Conservation (phyloP, 768 basidiomycete species). For the Mycena kentingensis region DNA sequence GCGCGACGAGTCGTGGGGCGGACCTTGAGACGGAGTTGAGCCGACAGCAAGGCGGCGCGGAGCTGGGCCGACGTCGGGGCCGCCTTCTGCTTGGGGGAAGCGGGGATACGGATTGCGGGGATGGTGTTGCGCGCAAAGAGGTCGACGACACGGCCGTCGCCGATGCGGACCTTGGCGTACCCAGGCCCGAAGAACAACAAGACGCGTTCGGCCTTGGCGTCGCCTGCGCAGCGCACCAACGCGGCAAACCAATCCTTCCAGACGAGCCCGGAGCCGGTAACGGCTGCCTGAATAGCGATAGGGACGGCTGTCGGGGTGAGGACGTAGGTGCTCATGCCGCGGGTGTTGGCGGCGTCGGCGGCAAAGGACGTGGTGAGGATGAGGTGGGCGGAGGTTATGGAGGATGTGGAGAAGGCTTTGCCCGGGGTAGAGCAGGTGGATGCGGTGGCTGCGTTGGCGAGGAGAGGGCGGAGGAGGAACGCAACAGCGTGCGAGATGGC, state of each 20-base stretch:
- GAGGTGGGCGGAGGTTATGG: background rate
- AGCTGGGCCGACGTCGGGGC: background rate
- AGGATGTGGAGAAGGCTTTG: background rate
- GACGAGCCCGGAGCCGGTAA: background rate
- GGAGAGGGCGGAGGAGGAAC: constrained; percentile 1
- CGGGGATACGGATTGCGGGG: background rate
- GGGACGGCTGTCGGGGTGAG: background rate
- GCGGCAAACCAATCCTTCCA: background rate
- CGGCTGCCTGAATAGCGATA: background rate
- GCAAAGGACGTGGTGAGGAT: background rate
- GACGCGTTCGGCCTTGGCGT: background rate
- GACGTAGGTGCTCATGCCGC: background rate
- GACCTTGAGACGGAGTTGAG: background rate
- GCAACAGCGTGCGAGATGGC: constrained; percentile 5
- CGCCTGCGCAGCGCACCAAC: background rate
- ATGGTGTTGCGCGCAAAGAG: background rate
- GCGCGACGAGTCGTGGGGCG: background rate
- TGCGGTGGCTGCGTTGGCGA: background rate
- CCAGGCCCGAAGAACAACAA: constrained; percentile 1
- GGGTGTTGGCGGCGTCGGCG: background rate
- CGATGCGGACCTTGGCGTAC: background rate
- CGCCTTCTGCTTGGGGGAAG: background rate
- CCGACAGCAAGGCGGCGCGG: background rate
- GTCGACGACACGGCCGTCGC: background rate
- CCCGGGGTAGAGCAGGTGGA: background rate